A percentile compares a stretch with the other conserved stretches of the same genome.
Conservation (phyloP, 1,139 yeast species). For the Lodderomyces metapsilosis region DNA sequence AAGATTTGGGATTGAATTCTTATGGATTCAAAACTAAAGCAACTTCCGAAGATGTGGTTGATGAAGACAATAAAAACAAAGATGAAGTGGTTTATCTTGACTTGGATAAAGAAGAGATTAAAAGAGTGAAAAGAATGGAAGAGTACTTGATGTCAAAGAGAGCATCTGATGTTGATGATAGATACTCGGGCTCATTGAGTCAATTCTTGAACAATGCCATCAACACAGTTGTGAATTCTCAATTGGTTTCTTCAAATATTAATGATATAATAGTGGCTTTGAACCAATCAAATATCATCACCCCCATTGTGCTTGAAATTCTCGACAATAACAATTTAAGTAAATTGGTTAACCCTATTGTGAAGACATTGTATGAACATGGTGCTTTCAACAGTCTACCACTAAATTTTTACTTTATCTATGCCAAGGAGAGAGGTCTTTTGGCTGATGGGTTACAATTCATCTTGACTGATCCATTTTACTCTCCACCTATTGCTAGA, state of each 20-base stretch:
- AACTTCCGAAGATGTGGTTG: neutral
- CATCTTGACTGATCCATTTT: conserved; percentile 27
- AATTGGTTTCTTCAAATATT: conserved; percentile 24
- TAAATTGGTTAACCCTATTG: conserved; percentile 25
- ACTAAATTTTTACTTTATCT: conserved; percentile 19
- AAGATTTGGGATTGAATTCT: conserved; percentile 1
- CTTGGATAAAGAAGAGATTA: neutral
- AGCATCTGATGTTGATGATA: conserved; percentile 10
- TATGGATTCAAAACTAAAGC: neutral
- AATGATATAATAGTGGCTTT: conserved; percentile 30
- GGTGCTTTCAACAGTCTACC: conserved; percentile 36
- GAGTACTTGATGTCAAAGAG: conserved; percentile 8
- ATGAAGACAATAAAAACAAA: no score
- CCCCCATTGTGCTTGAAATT: conserved; percentile 28
- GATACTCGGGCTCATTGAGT: conserved; percentile 33
- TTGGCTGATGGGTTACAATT: conserved; percentile 26
- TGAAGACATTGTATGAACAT: conserved; percentile 27
- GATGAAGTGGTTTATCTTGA: neutral
- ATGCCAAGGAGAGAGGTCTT: conserved; percentile 24
- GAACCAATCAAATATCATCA: conserved; percentile 31
- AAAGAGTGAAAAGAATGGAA: neutral
- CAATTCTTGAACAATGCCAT: conserved; percentile 33
- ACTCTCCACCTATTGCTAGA: conserved; percentile 34
- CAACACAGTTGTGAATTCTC: conserved; percentile 27
- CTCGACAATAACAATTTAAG: conserved; percentile 25